phyloP scores from a whole-genome alignment of 1,139 yeast genomes.

The Debaryomyces robertsiae region DNA sequence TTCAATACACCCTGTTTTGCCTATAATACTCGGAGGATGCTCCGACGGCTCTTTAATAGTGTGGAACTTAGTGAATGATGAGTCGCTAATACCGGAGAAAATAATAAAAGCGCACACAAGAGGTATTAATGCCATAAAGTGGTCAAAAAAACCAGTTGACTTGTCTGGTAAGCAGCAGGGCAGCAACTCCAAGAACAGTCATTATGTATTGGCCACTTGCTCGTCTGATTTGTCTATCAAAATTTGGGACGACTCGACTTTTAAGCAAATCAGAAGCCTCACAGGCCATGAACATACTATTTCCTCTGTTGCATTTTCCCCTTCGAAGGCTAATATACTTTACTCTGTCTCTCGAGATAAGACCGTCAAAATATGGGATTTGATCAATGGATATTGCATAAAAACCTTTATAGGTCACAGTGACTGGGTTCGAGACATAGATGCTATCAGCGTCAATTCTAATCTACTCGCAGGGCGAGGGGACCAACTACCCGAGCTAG shows the following conservation, averaged over 20 bases:
- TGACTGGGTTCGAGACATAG: slow-evolving; percentile 83
- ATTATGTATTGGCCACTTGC: slow-evolving; percentile 54
- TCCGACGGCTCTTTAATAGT: slow-evolving; percentile 73
- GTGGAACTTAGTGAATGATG: slow-evolving; percentile 69
- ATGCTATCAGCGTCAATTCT: slow-evolving; percentile 31
- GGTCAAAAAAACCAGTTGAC: slow-evolving; percentile 45
- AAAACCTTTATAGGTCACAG: slow-evolving; percentile 75
- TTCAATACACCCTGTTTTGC: slow-evolving; percentile 73
- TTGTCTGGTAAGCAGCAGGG: slow-evolving; percentile 17
- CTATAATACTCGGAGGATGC: slow-evolving; percentile 67
- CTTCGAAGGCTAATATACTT: slow-evolving; percentile 40
- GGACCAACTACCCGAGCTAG: slow-evolving; percentile 22
- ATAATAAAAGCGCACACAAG: slow-evolving; percentile 79
- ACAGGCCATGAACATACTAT: slow-evolving; percentile 93
- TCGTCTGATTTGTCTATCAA: slow-evolving; percentile 76
- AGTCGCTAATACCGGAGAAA: slow-evolving; percentile 62
- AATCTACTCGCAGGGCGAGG: slow-evolving; percentile 15
- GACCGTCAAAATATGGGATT: slow-evolving; percentile 77
- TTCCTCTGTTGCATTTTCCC: slow-evolving; percentile 60
- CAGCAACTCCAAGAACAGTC: slow-evolving; percentile 13
- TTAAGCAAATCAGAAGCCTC: slow-evolving; percentile 62
- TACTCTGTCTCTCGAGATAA: slow-evolving; percentile 80
- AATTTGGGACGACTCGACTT: slow-evolving; percentile 63
- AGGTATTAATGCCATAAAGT: slow-evolving; percentile 61
- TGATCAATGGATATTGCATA: slow-evolving; percentile 65